phyloP scores from a whole-genome alignment of 768 basidiomycete species.

The Leccinum incarnatum region DNA sequence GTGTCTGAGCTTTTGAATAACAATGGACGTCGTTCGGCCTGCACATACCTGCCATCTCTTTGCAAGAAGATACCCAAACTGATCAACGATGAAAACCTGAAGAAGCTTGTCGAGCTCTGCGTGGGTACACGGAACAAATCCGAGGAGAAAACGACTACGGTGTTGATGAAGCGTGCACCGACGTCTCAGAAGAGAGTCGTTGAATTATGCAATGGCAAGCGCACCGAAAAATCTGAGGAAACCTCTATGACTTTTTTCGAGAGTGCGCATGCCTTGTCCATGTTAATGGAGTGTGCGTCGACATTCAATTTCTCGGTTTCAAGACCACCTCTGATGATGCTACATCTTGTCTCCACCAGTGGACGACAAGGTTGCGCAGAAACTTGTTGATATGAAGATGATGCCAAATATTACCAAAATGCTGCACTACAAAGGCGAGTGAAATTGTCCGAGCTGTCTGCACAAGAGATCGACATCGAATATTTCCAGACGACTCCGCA shows the following conservation, averaged over 20 bases:
- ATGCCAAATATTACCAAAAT: conserved; percentile 17
- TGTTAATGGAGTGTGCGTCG: too few relatives aligned
- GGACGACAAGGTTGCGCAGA: conserved; percentile 10
- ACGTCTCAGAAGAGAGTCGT: too few relatives aligned
- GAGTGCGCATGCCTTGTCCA: too few relatives aligned
- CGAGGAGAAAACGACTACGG: conserved; percentile 16
- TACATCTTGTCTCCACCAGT: conserved; percentile 2
- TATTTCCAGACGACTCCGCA: conserved; percentile 13
- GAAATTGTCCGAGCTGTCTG: too few relatives aligned
- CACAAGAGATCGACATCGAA: too few relatives aligned
- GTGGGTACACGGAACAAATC: conserved; percentile 1
- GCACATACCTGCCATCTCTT: conserved; percentile 28
- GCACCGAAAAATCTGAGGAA: too few relatives aligned
- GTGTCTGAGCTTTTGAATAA: conserved; percentile 15
- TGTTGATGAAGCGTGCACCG: conserved; percentile 19
- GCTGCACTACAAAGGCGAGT: conserved; percentile 18
- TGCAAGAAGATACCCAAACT: conserved; percentile 19
- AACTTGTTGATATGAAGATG: conserved; percentile 12
- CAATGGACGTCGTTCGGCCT: conserved; percentile 17
- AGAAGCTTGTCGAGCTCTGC: conserved; percentile 17
- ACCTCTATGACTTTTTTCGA: too few relatives aligned
- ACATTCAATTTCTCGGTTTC: too few relatives aligned
- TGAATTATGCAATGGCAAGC: too few relatives aligned
- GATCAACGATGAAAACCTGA: conserved; percentile 18
- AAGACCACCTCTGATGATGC: too few relatives aligned